Evolutionary conservation across 169 alveolate species (phyloP).

Genomic region (Fabrea salina): DNA sequence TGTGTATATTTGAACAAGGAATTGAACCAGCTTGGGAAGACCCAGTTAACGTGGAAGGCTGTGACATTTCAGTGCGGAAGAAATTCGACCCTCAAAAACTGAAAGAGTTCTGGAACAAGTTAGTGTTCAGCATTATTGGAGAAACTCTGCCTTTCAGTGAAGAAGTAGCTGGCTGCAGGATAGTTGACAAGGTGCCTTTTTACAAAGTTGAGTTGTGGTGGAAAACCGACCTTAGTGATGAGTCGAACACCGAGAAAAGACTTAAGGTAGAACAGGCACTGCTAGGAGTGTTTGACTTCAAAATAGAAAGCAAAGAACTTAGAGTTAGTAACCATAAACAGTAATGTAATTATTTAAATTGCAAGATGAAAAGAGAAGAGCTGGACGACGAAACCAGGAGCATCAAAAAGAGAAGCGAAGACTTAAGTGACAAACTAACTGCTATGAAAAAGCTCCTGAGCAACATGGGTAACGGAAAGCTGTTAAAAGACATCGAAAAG

Average conservation of each 20-base stretch:
- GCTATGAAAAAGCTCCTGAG: no score
- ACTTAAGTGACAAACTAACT: no score
- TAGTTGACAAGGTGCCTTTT: background rate
- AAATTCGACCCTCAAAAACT: background rate
- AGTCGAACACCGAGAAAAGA: background rate
- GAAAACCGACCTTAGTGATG: background rate
- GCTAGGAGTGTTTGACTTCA: no score
- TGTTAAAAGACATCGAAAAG: no score
- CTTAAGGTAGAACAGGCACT: no score
- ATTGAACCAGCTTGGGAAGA: slow-evolving; percentile 29
- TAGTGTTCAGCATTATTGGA: slow-evolving; percentile 21
- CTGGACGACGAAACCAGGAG: no score
- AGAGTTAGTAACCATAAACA: no score
- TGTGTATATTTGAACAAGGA: background rate
- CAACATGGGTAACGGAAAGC: no score
- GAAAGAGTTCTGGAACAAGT: background rate
- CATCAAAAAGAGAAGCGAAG: no score
- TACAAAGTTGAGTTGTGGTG: slow-evolving; percentile 17
- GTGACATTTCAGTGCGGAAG: background rate
- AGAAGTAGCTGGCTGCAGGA: slow-evolving; percentile 17
- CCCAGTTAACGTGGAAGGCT: background rate
- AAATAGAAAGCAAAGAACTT: no score
- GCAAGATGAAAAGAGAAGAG: no score
- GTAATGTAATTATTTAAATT: no score
- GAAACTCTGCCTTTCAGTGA: slow-evolving; percentile 20